These are phyloP conservation scores for Isabelozyma gotoi DNA, from an alignment of 805 yeast species.

Conservation along the genomic window DNA sequence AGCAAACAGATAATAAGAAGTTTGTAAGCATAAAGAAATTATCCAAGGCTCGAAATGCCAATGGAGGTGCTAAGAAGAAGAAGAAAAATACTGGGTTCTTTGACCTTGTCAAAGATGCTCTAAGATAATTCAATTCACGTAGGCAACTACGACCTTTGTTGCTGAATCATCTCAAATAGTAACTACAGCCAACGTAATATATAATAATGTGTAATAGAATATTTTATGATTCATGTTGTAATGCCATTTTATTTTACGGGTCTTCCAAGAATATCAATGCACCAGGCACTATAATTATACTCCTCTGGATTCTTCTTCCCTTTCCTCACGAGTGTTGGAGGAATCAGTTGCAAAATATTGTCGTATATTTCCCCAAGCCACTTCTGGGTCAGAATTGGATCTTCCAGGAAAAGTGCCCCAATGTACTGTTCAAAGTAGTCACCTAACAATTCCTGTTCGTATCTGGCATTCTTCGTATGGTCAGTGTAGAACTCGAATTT, in stretches of 20 bases:
- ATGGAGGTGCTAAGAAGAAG: conserved; percentile 4
- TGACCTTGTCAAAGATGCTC: conserved; percentile 28
- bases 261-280: conserved; percentile 35
- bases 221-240: background rate
- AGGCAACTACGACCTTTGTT: no score
- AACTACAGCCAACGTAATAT: conserved; percentile 7
- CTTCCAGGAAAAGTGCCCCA: conserved; percentile 41
- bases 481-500: background rate
- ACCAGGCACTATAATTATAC: conserved; percentile 29
- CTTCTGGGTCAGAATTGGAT: conserved; percentile 33
- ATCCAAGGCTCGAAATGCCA: conserved; percentile 10
- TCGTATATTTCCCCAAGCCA: conserved; percentile 33
- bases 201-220: background rate
- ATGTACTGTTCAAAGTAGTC: conserved; percentile 43
- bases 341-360: conserved; percentile 27
- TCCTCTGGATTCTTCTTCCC: conserved; percentile 8
- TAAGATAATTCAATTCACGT: no score
- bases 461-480: conserved; percentile 7
- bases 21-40: conserved; percentile 26
- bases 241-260: background rate
- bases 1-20: conserved; percentile 9
- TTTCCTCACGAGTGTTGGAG: conserved; percentile 1
- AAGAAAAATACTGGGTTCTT: conserved; percentile 29
- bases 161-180: conserved; percentile 5
- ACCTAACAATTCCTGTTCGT: conserved; percentile 42